phyloP scores from a whole-genome alignment of 306 rosid species.

The Myrica gale region DNA sequence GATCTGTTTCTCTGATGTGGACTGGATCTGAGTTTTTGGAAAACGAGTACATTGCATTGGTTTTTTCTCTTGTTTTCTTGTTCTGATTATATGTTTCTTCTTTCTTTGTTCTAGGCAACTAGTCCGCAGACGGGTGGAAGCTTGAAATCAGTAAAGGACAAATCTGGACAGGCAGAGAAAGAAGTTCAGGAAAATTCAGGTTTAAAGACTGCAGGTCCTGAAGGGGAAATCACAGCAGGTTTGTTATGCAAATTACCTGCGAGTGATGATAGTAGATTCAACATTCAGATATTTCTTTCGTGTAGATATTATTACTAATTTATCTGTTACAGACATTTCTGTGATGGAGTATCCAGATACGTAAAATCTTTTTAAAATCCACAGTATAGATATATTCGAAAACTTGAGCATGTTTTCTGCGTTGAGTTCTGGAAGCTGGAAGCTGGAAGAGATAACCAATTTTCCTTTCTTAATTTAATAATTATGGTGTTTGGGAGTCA shows the following conservation, averaged over 20 bases:
- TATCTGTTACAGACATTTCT: neutral
- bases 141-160: conserved; percentile 85
- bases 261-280: neutral
- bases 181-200: conserved; percentile 81
- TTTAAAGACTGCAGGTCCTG: conserved; percentile 90
- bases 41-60: neutral
- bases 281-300: neutral
- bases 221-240: conserved; percentile 99
- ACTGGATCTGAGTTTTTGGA: neutral
- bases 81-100: conserved; percentile 17
- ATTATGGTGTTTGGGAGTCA: too few species aligned
- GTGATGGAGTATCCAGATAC: neutral
- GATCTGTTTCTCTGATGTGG: conserved; percentile 2
- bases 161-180: conserved; percentile 74
- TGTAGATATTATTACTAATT: neutral
- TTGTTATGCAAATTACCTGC: conserved; percentile 22
- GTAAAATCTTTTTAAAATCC: neutral
- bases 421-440: neutral
- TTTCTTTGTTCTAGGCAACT: conserved; percentile 53
- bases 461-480: neutral
- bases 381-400: neutral
- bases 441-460: neutral
- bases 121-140: conserved; percentile 93
- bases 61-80: conserved; percentile 2
- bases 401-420: neutral